These are phyloP conservation scores for Globisporangium recalcitrans DNA, from an alignment of 352 stramenopile species.

Conservation along the genomic window DNA sequence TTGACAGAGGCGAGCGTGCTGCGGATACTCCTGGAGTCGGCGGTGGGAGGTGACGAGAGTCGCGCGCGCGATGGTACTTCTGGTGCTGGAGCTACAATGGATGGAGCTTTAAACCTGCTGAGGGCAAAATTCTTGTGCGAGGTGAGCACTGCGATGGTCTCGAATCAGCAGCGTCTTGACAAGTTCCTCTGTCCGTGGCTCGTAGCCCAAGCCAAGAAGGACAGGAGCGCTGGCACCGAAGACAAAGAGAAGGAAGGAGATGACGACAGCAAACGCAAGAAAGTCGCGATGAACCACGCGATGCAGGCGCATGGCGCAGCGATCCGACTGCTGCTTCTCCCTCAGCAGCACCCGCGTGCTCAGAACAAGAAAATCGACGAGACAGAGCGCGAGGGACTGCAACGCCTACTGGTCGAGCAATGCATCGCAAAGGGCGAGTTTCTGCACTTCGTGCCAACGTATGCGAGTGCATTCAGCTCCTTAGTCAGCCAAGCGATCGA, in stretches of 20 bases:
- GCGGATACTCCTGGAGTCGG: not conserved
- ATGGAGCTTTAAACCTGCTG: conserved; percentile 19
- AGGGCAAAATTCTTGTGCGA: conserved; percentile 60
- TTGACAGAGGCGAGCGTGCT: conserved; percentile 31
- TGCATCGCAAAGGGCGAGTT: conserved; percentile 31
- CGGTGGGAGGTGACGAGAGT: not conserved
- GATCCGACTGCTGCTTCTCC: conserved; percentile 16
- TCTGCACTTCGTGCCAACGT: conserved; percentile 33
- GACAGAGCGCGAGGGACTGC: conserved; percentile 22
- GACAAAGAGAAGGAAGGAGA: not conserved
- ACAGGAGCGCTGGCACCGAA: not conserved
- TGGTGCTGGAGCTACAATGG: not conserved
- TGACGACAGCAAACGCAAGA: not conserved
- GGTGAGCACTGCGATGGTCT: conserved; percentile 27
- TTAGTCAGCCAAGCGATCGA: conserved; percentile 1
- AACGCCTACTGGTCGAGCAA: conserved; percentile 40
- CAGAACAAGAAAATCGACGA: conserved; percentile 21
- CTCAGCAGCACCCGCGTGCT: not conserved
- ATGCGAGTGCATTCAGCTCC: conserved; percentile 16
- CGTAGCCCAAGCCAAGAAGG: conserved; percentile 5
- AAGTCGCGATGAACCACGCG: conserved; percentile 3
- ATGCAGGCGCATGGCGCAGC: conserved; percentile 14
- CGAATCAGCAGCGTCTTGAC: conserved; percentile 30
- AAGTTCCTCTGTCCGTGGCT: conserved; percentile 63
- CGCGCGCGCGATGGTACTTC: conserved; percentile 5